Evolutionary conservation across 2,329 filamentous ascomycete species (phyloP).

Genomic region (Cercospora zeina): DNA sequence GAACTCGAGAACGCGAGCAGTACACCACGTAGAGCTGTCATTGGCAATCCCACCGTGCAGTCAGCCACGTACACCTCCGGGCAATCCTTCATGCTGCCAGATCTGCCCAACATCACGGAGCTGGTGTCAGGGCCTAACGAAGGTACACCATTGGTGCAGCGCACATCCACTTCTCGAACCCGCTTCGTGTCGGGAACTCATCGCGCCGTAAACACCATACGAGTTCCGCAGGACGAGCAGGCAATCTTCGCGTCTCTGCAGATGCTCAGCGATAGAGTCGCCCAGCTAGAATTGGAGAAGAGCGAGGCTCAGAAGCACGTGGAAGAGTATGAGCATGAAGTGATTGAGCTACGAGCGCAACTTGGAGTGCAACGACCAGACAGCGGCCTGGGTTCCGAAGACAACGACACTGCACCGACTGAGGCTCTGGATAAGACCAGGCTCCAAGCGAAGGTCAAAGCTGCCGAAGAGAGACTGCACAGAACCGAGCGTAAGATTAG

Average conservation of each 20-base stretch:
- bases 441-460: constrained; percentile 60
- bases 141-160: constrained; percentile 58
- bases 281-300: constrained; percentile 58
- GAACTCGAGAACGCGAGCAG: constrained; percentile 23
- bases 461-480: constrained; percentile 62
- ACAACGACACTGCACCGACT: constrained; percentile 44
- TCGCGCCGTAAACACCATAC: constrained; percentile 54
- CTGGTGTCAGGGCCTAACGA: constrained; percentile 61
- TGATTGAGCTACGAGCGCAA: constrained; percentile 53
- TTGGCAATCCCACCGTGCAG: constrained; percentile 40
- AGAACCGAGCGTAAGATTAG: constrained; percentile 63
- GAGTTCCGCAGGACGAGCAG: constrained; percentile 63
- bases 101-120: constrained; percentile 62
- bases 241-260: constrained; percentile 62
- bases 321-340: constrained; percentile 62
- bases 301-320: constrained; percentile 54
- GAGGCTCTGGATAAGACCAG: constrained; percentile 57
- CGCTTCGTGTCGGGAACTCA: constrained; percentile 56
- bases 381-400: constrained; percentile 51
- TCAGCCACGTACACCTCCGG: constrained; percentile 54
- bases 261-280: constrained; percentile 59
- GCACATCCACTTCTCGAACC: constrained; percentile 53
- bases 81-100: constrained; percentile 60
- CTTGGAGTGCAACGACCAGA: constrained; percentile 50
- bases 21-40: constrained; percentile 33